Base-by-base conservation (phyloP, 2,329 filamentous ascomycete genomes). In the Curvularia verruculosa region DNA sequence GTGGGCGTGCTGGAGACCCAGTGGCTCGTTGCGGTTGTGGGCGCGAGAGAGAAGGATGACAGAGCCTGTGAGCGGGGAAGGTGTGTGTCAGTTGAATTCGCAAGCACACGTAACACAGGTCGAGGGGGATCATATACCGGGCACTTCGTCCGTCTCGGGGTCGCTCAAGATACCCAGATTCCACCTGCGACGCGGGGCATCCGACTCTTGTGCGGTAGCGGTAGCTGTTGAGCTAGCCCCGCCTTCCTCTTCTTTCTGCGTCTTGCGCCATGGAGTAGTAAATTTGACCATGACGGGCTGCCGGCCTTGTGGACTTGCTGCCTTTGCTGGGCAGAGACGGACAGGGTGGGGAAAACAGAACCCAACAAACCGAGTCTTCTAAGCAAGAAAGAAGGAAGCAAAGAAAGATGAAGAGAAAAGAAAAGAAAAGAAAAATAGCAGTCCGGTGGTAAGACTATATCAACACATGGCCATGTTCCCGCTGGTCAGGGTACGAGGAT, bases 141-240 rank as follows among this genome's bases (percentile, higher is more conserved):
- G 93, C 12, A 96, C 92, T 77, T 96, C 90, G 61, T 95, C 89
- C 0, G 92, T 96, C 55, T 88, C 76, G 46, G 80, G 85, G 67
- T 95, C 91, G 69, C 92, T 93, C 61, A 96, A 76, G 24, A 97
- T 90, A n/a, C 93, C 92, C 79, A 96, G 71, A 15, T 80, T 85
- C 78, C 84, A 85, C 45, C 56, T 69, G 39, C 55, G 63, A 18
- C 54, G 56, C 39, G 46, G 46, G 10, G 53, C 28, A 44, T 56
- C 49, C 13, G 52, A 57, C 44, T 61, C 59, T 34, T 59, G 31
- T 28, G 53, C 31, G 23, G n/a, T n/a, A n/a, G 56, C 49, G 26
- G 46, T 23, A 23, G 50, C 44, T 40, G 59, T 41, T 23, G 53
- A 53, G 28, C 3, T 31, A 13, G n/a, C 40, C 12, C 21, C 58